Base-by-base conservation (phyloP, 2,329 filamentous ascomycete species). In the Pseudogymnoascus sp. region DNA sequence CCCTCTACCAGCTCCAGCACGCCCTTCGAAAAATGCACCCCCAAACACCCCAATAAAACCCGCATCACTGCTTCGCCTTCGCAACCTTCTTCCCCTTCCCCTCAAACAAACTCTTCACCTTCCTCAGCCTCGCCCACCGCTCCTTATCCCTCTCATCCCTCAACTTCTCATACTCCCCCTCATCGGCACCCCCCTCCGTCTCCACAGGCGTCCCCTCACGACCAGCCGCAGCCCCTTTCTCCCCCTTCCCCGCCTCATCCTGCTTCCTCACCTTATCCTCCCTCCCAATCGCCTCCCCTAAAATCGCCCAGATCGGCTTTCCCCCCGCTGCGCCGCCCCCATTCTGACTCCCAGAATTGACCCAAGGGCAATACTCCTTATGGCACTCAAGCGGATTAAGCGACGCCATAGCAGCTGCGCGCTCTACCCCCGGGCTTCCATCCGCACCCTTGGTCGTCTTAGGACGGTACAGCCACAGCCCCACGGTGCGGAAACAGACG, bases 401-500 rank as follows among this genome's bases (percentile, higher is more conserved):
- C 62, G 83, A 79, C 67, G 84, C 82, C 80, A 89, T 87, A 1
- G 83, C 82, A 2, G 86, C 82, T 9, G 65, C 66, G 3, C 58
- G 33, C 1, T 82, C 81, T 19, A 19, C n/a, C 4, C 82, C 79
- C 9, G 87, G 74, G 8, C 86, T 76, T 36, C 77, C 70, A 36
- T 80, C 75, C 0, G 80, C 80, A 14, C 76, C 74, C 63, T 84
- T 81, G 30, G 88, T 82, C 69, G 84, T 83, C 74, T 87, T 92
- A 73, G 86, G 87, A 70, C 86, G 89, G 73, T 96, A 97, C 79
- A 99, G 88, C 94, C 94, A 99, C 2, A 99, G 80, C 0, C 94
- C 94, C 0, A 97, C 80, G 1, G 92, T 86, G 64, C 94, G 86
- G 70, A 96, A 89, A 72, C 94, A 99, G 19, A 91, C 90, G 63